Evolutionary conservation across 495 filamentous ascomycete species (phyloP), one percentile per base, ranked within the genome.

Genomic region (Hypoxylon crocopeplum): DNA sequence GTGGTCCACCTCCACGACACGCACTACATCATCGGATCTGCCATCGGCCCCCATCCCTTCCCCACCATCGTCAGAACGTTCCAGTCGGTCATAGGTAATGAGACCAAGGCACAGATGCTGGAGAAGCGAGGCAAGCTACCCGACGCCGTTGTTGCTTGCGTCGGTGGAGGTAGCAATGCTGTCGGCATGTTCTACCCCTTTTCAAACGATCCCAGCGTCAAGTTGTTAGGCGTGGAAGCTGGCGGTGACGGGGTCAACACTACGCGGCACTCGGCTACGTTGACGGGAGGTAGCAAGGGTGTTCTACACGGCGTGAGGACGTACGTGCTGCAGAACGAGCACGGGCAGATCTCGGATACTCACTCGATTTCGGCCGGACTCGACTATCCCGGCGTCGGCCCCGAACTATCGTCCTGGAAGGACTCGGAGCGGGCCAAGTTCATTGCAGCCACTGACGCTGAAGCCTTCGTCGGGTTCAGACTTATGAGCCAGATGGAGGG

Each of bases 161-260:
- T 98, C 4, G 94, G 94, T 37, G 94, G 94, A 56, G 94, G 94
- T 37, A 88, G 83, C 65, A 97, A 96, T 69, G 92, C 92, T 6
- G 85, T 87, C 17, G 92, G 92, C 75, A 97, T 96, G 90, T 96
- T 98, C 78, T 92, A 95, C 69, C 94, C 94, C 13, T 98, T 98
- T 79, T 82, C 88, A 27, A 85, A 90, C 33, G 93, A 98, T 61
- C 80, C 82, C 1, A 84, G 79, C 61, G 94, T 98, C 54, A 91
- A 91, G 72, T 83, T 98, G 0, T 76, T 98, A 3, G 94, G 94
- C 48, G 93, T 98, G 4, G 94, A 98, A 77, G 94, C 94, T 6
- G 94, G 90, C n/a, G 94, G 94, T 30, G 94, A 97, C 56, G 94
- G 94, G 50, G 53, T 97, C n/a, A 86, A 96, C 60, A 97, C 94